Evolutionary conservation across 306 rosid genomes (phyloP).

Genomic region (Vigna angularis): DNA sequence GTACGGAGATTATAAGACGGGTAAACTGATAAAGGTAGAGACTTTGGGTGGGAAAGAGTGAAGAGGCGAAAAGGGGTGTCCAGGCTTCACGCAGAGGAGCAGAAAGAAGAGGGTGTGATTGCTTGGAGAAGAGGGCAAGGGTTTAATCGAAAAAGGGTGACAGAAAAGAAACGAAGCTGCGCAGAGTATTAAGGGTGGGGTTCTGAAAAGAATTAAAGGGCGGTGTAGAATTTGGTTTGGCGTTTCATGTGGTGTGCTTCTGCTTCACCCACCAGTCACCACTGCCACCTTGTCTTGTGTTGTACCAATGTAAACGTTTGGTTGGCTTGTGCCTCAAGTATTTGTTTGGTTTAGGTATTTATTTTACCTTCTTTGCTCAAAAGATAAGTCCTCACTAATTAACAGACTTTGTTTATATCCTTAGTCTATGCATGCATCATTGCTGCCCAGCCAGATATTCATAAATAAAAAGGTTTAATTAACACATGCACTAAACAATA

Average conservation of each 20-base stretch:
- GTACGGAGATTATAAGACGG: background rate
- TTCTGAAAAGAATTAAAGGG: background rate
- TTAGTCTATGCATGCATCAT: background rate
- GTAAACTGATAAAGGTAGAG: background rate
- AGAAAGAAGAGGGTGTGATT: slow-evolving; percentile 7
- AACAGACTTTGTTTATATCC: background rate
- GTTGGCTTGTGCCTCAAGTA: slow-evolving; percentile 41
- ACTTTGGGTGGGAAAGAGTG: background rate
- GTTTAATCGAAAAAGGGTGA: slow-evolving; percentile 10
- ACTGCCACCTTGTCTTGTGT: background rate
- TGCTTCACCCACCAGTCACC: slow-evolving; percentile 30
- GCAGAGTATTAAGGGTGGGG: background rate
- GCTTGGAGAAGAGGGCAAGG: slow-evolving; percentile 33
- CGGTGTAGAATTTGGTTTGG: slow-evolving; percentile 24
- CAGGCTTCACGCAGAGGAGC: background rate
- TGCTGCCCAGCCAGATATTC: background rate
- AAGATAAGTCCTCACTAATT: background rate
- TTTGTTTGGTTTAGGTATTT: slow-evolving; percentile 9
- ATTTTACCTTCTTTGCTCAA: background rate
- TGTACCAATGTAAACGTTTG: background rate
- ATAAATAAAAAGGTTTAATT: too few relatives aligned
- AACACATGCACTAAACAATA: background rate
- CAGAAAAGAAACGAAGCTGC: background rate
- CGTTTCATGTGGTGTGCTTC: slow-evolving; percentile 29
- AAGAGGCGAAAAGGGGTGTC: slow-evolving; percentile 21